A percentile compares a stretch with the other conserved stretches of the same genome.
These are phyloP conservation scores for Vicia villosa DNA, from an alignment of 306 rosid species.

Conservation along the genomic window DNA sequence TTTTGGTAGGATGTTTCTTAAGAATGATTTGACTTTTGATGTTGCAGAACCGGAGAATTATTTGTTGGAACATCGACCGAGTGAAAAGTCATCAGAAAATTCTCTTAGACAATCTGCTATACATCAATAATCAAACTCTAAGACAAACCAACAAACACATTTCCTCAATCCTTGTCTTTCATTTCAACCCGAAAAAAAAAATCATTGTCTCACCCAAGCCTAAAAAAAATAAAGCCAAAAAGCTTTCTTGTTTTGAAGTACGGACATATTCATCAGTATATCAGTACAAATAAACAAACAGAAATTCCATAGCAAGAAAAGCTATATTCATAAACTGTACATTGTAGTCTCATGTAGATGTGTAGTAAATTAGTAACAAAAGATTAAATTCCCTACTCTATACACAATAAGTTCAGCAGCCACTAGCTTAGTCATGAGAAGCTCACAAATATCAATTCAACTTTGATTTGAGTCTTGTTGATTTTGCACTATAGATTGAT, in stretches of 20 bases:
- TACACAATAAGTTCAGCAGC: slow-evolving; percentile 31
- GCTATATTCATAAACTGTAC: slow-evolving; percentile 42
- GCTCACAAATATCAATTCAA: slow-evolving; percentile 25
- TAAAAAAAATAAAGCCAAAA: slow-evolving; percentile 33
- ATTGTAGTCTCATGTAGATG: too few relatives aligned
- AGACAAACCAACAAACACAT: slow-evolving; percentile 9
- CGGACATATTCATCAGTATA: slow-evolving; percentile 22
- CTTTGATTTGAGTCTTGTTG: slow-evolving; percentile 40
- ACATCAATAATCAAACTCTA: slow-evolving; percentile 25
- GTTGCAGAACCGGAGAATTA: slow-evolving; percentile 75
- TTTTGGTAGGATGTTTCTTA: slow-evolving; percentile 74
- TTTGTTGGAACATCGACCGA: slow-evolving; percentile 47
- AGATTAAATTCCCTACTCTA: slow-evolving; percentile 35
- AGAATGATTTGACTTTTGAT: slow-evolving; percentile 69
- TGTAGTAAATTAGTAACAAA: too few relatives aligned
- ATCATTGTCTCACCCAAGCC: slow-evolving; percentile 27
- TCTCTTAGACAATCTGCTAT: slow-evolving; percentile 42
- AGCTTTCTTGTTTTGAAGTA: slow-evolving; percentile 33
- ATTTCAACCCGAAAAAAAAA: slow-evolving; percentile 24
- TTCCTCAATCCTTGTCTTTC: slow-evolving; percentile 24
- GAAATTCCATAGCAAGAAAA: slow-evolving; percentile 34
- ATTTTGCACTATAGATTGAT: slow-evolving; percentile 36
- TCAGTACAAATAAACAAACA: slow-evolving; percentile 8
- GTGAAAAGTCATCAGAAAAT: slow-evolving; percentile 61
- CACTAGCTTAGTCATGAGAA: slow-evolving; percentile 27